Base-by-base conservation (phyloP, 768 basidiomycete species). In the Thelephora ganbajun region DNA sequence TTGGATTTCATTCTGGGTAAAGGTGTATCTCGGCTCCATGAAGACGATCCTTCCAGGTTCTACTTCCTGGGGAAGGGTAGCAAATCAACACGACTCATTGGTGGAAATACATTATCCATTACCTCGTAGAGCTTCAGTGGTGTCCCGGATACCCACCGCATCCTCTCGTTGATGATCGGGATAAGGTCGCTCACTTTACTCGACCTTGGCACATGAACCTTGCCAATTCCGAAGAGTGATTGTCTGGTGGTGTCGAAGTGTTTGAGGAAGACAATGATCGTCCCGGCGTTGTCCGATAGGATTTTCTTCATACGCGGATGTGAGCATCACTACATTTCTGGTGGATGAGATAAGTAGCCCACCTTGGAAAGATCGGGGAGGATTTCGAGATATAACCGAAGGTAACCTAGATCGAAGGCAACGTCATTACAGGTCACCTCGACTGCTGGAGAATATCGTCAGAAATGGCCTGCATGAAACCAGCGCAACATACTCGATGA, bases 11-110 rank as follows among this genome's bases (percentile, higher is more conserved):
- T 91, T 96, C 63, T 97, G 91, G 45, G 85, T 78, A 65, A 97
- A 97, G 1, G 96, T 93, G 48, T 80, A 66, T 65, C 96, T 97
- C 33, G 75, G 78, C 67, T 98, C 98, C 94, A 99, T 96, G 43
- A 79, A 71, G 66, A 98, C 96, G 57, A 99, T 98, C 96, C 98
- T 98, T 50, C 90, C 90, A 3, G 96, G 96, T 74, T 99, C 98
- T 66, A 99, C 98, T 82, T 99, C 96, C 87, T 93, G 49, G 5
- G n/a, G 11, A 14, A 13, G 30, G 19, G 36, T 5, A 19, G 14
- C 14, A 13, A 13, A 37, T 37, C 2, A 13, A 9, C 49, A 39
- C 9, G 14, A 14, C 14, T 23, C 6, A 2, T 33, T 19, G 33
- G 16, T 46, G 16, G 14, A 20, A 19, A 42, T 39, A 11, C 30